Evolutionary conservation across 495 filamentous ascomycete genomes (phyloP).

Genomic region (Hypoxylon lienhwacheense): DNA sequence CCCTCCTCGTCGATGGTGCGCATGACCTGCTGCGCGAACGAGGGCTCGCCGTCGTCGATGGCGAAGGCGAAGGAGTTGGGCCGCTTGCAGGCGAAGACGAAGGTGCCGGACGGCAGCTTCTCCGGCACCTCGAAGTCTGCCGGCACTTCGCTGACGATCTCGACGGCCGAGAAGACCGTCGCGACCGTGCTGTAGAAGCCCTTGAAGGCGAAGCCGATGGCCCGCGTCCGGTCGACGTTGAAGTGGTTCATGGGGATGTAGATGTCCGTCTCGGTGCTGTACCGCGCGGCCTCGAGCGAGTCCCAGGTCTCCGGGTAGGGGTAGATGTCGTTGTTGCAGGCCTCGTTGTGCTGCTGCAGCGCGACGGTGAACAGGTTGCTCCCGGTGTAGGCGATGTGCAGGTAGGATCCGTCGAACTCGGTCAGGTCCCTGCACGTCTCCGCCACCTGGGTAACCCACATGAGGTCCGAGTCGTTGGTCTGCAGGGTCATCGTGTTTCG

Average conservation of each 20-base stretch:
- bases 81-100: slow-evolving; percentile 67
- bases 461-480: slow-evolving; percentile 67
- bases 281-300: slow-evolving; percentile 68
- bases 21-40: slow-evolving; percentile 64
- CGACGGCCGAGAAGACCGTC: slow-evolving; percentile 61
- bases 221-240: slow-evolving; percentile 59
- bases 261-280: slow-evolving; percentile 61
- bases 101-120: slow-evolving; percentile 63
- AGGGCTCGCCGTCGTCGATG: slow-evolving; percentile 75
- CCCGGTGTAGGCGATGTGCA: slow-evolving; percentile 73
- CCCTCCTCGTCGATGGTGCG: slow-evolving; percentile 61
- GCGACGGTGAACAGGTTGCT: slow-evolving; percentile 68
- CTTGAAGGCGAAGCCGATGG: slow-evolving; percentile 67
- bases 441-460: slow-evolving; percentile 68
- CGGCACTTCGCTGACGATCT: slow-evolving; percentile 63
- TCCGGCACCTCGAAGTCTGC: slow-evolving; percentile 53
- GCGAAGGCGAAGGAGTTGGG: slow-evolving; percentile 79
- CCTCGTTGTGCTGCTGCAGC: slow-evolving; percentile 70
- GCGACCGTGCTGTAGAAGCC: slow-evolving; percentile 64
- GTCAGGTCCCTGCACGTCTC: slow-evolving; percentile 62
- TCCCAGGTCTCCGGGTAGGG: slow-evolving; percentile 77
- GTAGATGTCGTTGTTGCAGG: slow-evolving; percentile 59
- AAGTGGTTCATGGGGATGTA: slow-evolving; percentile 79
- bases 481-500: slow-evolving; percentile 58
- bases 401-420: slow-evolving; percentile 58